A percentile compares a stretch with the other conserved stretches of the same genome.
Conservation (phyloP, 1,139 yeast genomes). For the Sugiyamaella castrensis region DNA sequence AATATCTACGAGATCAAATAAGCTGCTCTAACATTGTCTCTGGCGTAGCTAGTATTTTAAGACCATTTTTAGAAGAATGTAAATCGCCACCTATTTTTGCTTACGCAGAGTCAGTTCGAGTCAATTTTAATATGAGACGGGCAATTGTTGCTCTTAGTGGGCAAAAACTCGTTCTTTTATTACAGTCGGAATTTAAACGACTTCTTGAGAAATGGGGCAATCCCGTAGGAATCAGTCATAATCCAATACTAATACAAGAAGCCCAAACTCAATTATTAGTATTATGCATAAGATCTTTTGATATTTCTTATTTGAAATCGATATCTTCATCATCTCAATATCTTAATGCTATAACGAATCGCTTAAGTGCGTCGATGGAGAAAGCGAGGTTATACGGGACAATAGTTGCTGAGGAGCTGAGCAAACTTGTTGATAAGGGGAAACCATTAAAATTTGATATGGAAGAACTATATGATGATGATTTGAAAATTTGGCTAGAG, state of each 20-base stretch:
- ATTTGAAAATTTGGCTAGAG: constrained; percentile 3
- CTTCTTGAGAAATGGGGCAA: constrained; percentile 29
- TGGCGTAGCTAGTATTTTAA: neutral
- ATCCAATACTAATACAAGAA: constrained; percentile 27
- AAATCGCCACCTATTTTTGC: constrained; percentile 17
- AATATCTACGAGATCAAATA: neutral
- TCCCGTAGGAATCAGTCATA: constrained; percentile 22
- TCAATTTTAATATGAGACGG: constrained; percentile 16
- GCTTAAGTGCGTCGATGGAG: constrained; percentile 46
- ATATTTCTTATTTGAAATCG: constrained; percentile 25
- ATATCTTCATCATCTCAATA: constrained; percentile 38
- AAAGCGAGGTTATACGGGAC: constrained; percentile 46
- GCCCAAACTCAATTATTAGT: constrained; percentile 30
- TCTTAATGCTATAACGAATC: constrained; percentile 45
- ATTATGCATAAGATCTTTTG: constrained; percentile 28
- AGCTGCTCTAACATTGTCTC: neutral
- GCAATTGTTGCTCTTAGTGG: constrained; percentile 13
- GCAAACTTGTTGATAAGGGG: constrained; percentile 38
- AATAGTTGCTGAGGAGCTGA: constrained; percentile 47
- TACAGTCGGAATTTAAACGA: constrained; percentile 17
- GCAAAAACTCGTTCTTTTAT: neutral
- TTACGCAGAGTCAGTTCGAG: constrained; percentile 12
- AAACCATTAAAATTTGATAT: constrained; percentile 43
- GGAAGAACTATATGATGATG: constrained; percentile 15
- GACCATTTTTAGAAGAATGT: constrained; percentile 1